Base-by-base conservation (phyloP, 352 stramenopile genomes). In the Sclerospora graminicola region DNA sequence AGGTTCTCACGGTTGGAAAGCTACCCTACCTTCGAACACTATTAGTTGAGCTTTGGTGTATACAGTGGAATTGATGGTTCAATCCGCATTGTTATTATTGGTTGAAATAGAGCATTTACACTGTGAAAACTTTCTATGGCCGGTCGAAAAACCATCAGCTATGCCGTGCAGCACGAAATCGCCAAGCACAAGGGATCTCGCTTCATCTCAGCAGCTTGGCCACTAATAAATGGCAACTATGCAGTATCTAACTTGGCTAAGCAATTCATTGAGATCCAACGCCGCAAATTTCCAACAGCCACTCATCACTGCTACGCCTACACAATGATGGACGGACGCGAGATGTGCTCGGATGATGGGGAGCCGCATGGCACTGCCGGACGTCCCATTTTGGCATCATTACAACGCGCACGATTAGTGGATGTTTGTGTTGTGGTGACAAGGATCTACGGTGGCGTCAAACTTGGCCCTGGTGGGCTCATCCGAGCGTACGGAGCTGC, bases 141-240 rank as follows among this genome's bases (percentile, higher is more conserved):
- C 1, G 36, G 39, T 21, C 41, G 41, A n/a, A 71, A 52, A 32
- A 82, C 68, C 23, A 70, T 90, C 45, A 52, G 57, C 20, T 44
- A 50, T 29, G 60, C 63, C 11, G 52, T 88, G 40, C 68, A 87
- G 61, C 55, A 84, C 40, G 75, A 90, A 60, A 80, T 79, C 47
- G 69, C 61, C 16, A 90, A 90, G 67, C 75, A 73, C 54, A 90
- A 87, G 56, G 71, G 73, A 44, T 89, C 78, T 29, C 75, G 78
- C 45, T 89, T 89, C 61, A 86, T 88, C 51, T 62, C 71, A 5
- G 72, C 69, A 4, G 70, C 60, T 21, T 83, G 63, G 63, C 78
- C 78, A 18, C 47, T 88, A 0, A 28, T 32, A 13, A 54, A 24
- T 20, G 32, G 32, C 15, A 51, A 33, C n/a, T 42, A 67, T 21